phyloP scores from a whole-genome alignment of 129 eudicot genomes.

The sunflower (Helianthus annuus) region DNA sequence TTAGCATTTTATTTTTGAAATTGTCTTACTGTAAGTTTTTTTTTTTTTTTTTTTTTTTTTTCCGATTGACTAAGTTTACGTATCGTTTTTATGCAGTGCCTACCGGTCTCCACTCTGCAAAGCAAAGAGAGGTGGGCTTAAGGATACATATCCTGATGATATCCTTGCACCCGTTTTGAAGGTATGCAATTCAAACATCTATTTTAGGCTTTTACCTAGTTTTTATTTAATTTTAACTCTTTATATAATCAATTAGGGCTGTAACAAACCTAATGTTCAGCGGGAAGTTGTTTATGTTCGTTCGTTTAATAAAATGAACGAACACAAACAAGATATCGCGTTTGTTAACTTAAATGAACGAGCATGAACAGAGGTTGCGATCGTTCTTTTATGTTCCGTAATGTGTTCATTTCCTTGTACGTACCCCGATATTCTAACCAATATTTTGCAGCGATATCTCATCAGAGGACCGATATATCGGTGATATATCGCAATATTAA shows the following conservation, averaged over 20 bases:
- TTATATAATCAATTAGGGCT: neutral
- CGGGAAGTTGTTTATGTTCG: too few relatives aligned
- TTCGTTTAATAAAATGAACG: too few relatives aligned
- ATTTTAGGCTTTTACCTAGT: neutral
- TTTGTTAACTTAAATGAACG: too few relatives aligned
- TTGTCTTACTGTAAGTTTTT: neutral
- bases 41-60: neutral
- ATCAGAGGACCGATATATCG: too few relatives aligned
- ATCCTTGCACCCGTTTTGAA: conserved; percentile 87
- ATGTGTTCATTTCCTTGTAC: too few relatives aligned
- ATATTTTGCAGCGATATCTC: too few relatives aligned
- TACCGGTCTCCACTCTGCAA: conserved; percentile 83
- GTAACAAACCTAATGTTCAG: too few relatives aligned
- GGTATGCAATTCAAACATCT: conserved; percentile 36
- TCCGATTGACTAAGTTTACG: neutral
- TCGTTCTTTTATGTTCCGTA: too few relatives aligned
- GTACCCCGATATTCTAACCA: too few relatives aligned
- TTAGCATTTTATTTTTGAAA: neutral
- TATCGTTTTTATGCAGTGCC: conserved; percentile 48
- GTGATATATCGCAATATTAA: too few relatives aligned
- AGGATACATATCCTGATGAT: conserved; percentile 95
- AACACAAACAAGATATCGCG: too few relatives aligned
- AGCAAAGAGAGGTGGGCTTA: conserved; percentile 87
- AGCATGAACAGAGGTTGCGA: too few relatives aligned
- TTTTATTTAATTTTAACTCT: neutral